Percentiles rank a stretch among this genome's conserved stretches.
These are phyloP conservation scores for Magnaporthiopsis rhizophila DNA, from an alignment of 2,329 filamentous ascomycete species.

Conservation along the genomic window DNA sequence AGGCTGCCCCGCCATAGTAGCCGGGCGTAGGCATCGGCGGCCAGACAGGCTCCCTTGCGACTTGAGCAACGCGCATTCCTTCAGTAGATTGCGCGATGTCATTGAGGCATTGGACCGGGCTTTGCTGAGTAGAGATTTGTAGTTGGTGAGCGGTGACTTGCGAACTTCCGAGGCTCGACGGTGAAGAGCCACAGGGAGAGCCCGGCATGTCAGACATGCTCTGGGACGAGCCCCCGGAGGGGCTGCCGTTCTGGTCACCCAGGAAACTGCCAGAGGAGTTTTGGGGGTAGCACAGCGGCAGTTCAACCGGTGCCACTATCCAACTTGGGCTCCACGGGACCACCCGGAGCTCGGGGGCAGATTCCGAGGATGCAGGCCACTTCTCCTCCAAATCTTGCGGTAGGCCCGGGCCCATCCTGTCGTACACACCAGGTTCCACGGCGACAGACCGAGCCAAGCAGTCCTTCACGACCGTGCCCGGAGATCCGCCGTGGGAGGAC, in stretches of 20 bases:
- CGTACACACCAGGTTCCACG: neutral
- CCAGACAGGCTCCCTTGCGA: neutral
- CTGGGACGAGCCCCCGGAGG: neutral
- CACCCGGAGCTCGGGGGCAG: neutral
- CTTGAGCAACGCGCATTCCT: neutral
- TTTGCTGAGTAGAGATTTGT: neutral
- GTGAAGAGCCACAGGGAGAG: neutral
- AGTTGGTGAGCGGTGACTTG: neutral
- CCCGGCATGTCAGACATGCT: neutral
- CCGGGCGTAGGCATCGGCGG: too few species aligned
- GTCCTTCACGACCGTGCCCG: neutral
- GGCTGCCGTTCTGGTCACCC: neutral
- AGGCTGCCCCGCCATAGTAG: neutral
- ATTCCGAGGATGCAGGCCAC: too few species aligned
- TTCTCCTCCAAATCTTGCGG: neutral
- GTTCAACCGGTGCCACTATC: too few species aligned
- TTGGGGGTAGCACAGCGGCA: neutral
- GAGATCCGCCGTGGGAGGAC: neutral
- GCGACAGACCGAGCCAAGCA: neutral
- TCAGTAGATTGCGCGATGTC: neutral
- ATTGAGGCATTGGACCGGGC: neutral
- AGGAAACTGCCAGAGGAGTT: too few species aligned
- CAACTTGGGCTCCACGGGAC: too few species aligned
- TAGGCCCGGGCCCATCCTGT: neutral
- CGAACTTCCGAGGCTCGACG: neutral